Evolutionary conservation across 140 eudicot genomes (phyloP), one percentile per base, ranked within the genome.

Genomic region (Flaveria floridana): DNA sequence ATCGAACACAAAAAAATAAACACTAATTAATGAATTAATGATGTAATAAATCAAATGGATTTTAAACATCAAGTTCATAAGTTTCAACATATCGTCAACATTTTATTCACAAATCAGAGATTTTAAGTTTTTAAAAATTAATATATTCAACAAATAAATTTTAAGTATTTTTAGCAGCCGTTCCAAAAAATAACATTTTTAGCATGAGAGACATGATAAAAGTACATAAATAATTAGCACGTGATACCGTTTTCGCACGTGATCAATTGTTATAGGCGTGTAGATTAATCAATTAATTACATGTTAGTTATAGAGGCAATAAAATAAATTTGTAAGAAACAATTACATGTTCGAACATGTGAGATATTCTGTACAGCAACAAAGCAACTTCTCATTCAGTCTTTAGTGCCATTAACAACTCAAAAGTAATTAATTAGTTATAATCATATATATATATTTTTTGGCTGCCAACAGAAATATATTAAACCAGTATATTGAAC

Each of bases 351-450:
- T 58, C 30, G 34, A 58, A 58, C 65, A 19, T 57, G 34, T 19
- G 11, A 55, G 25, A 55, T 55, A 55, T 55, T 55, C 62, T 55
- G 62, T 20, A 57, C 65, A 57, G 65, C 65, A 57, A 7, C 65
- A 57, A 57, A 57, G 65, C 65, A 57, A 57, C 65, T 57, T 21
- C 65, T 6, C 6, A 15, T 57, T 57, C 28, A 18, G 15, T 13
- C 30, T 57, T 8, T 8, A 57, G 0, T 19, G 65, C 7, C 34
- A 57, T 57, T 57, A 57, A 58, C 37, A 58, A 58, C 65, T 58
- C 65, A 58, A 21, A 58, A 21, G 65, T 58, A 58, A 58, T 58
- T 30, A 30, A 30, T 30, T 30, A 30, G 4, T 8, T 21, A 58
- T 20, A 58, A 58, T n/a, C n/a, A n/a, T n/a, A n/a, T n/a, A n/a